These are phyloP conservation scores for Apiosordaria backusii DNA, from an alignment of 495 filamentous ascomycete species.

Conservation along the genomic window DNA sequence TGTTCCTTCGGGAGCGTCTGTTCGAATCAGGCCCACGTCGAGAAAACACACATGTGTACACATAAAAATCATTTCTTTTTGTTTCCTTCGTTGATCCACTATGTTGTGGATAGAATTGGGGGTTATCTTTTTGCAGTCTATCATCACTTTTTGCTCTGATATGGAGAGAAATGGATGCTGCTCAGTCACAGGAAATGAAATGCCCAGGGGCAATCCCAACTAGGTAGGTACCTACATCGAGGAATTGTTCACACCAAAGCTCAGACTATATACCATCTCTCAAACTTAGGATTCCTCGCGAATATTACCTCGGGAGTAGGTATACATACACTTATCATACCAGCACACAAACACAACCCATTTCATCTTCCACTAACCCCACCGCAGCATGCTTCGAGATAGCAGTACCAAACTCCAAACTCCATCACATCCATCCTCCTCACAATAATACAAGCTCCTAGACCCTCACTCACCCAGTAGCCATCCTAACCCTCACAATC, in stretches of 20 bases:
- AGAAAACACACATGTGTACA: no score
- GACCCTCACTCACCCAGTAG: constrained; percentile 30
- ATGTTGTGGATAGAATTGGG: not conserved
- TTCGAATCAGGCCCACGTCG: constrained; percentile 29
- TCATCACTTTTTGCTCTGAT: not conserved
- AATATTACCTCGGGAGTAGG: no score
- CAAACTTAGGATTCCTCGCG: no score
- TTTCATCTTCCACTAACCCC: no score
- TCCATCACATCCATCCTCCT: not conserved
- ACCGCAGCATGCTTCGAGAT: no score
- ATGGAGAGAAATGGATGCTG: not conserved
- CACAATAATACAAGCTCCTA: not conserved
- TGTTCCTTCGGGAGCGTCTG: constrained; percentile 26
- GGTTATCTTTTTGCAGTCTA: not conserved
- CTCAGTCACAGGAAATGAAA: not conserved
- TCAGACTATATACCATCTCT: no score
- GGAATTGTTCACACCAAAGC: no score
- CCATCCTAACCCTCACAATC: constrained; percentile 50
- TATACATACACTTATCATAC: no score
- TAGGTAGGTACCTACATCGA: no score
- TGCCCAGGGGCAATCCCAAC: no score
- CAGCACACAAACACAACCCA: no score
- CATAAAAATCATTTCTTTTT: constrained; percentile 11
- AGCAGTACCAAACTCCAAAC: not conserved
- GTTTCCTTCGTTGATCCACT: not conserved